Evolutionary conservation across 768 basidiomycete species (phyloP).

Genomic region (Pulveroboletus sp.): DNA sequence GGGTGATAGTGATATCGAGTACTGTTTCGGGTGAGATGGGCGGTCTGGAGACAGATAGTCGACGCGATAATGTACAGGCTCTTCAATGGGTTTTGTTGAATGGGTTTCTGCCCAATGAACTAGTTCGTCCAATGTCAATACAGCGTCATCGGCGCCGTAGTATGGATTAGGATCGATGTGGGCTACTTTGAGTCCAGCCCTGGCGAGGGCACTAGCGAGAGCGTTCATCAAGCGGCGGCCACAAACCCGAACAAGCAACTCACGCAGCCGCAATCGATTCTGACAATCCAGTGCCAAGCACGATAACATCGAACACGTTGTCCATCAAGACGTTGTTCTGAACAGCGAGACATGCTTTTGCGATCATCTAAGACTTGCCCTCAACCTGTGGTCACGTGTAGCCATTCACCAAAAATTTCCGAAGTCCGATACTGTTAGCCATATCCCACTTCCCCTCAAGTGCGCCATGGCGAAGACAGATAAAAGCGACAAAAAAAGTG

Average conservation of each 20-base stretch:
- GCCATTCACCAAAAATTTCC: slow-evolving; percentile 15
- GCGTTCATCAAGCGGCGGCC: slow-evolving; percentile 1
- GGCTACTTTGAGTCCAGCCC: slow-evolving; percentile 81
- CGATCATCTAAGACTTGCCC: slow-evolving; percentile 19
- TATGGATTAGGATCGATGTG: slow-evolving; percentile 82
- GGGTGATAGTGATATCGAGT: slow-evolving; percentile 82
- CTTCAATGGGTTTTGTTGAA: slow-evolving; percentile 15
- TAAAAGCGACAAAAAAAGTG: slow-evolving; percentile 34
- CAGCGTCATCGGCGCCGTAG: slow-evolving; percentile 83
- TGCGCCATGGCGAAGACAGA: slow-evolving; percentile 37
- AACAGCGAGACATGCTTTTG: neutral
- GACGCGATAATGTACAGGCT: slow-evolving; percentile 15
- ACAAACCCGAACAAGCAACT: slow-evolving; percentile 29
- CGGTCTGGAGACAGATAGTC: slow-evolving; percentile 40
- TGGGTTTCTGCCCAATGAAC: slow-evolving; percentile 56
- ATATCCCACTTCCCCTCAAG: neutral
- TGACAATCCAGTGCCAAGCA: slow-evolving; percentile 75
- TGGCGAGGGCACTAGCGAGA: slow-evolving; percentile 70
- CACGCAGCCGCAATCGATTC: slow-evolving; percentile 89
- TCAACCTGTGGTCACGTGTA: slow-evolving; percentile 24
- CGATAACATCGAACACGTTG: slow-evolving; percentile 55
- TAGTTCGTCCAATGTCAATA: slow-evolving; percentile 77
- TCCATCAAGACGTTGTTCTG: slow-evolving; percentile 25
- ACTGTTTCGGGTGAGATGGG: slow-evolving; percentile 63
- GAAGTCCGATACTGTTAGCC: neutral